A percentile compares a stretch with the other conserved stretches of the same genome.
These are phyloP conservation scores for Cordyceps tenuipes DNA, from an alignment of 2,329 filamentous ascomycete species.

Conservation along the genomic window DNA sequence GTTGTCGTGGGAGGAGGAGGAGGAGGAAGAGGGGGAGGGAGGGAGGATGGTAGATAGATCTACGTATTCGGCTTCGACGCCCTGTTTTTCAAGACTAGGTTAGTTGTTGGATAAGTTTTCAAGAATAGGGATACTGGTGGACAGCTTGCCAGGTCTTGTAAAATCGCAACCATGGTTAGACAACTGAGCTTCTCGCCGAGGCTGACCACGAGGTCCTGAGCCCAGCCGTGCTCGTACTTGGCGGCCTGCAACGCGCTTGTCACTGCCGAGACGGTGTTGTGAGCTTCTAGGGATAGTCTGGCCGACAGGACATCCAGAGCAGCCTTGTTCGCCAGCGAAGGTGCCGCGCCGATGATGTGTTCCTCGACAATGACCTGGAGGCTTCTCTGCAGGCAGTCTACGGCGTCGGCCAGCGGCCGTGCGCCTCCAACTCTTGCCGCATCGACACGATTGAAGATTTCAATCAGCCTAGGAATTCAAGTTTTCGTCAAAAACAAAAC, in stretches of 20 bases:
- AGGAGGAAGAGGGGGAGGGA: neutral
- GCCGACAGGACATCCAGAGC: neutral
- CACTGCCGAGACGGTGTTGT: neutral
- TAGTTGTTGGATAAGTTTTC: too few species aligned
- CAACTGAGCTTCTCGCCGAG: constrained; percentile 6
- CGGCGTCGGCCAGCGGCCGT: neutral
- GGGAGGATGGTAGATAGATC: neutral
- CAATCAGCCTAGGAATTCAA: neutral
- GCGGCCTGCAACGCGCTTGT: neutral
- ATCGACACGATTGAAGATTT: neutral
- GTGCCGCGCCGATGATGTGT: neutral
- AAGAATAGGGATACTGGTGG: too few species aligned
- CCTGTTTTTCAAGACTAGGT: neutral
- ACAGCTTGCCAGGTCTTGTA: neutral
- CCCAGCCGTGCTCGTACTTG: neutral
- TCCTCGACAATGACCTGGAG: neutral
- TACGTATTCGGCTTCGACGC: neutral
- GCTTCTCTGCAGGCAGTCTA: neutral
- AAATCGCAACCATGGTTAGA: neutral
- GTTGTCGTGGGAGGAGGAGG: neutral
- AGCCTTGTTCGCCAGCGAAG: neutral
- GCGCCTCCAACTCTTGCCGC: neutral
- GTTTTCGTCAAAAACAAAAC: neutral
- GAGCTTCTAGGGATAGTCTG: neutral
- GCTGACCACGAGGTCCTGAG: neutral